phyloP scores from a whole-genome alignment of 2,329 filamentous ascomycete species.

The Aspergillus novofumigatus region DNA sequence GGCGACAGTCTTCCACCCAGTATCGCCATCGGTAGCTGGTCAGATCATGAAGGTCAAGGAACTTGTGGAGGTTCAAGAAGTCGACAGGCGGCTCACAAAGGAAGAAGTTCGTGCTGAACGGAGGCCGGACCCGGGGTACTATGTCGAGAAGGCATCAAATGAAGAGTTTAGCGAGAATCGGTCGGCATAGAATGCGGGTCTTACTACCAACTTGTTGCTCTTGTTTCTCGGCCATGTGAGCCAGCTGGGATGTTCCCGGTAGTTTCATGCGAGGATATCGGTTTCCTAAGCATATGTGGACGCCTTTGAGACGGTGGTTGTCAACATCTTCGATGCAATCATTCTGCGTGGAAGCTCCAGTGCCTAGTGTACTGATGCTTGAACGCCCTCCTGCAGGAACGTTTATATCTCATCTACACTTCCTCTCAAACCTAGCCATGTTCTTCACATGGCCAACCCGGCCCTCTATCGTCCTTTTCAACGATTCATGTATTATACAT shows the following conservation, averaged over 20 bases:
- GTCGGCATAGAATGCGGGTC: slow-evolving; percentile 1
- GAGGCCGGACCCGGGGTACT: slow-evolving; percentile 76
- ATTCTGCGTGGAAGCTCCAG: background rate
- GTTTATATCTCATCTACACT: background rate
- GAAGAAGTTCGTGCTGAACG: slow-evolving; percentile 66
- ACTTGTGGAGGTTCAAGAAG: slow-evolving; percentile 76
- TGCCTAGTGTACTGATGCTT: background rate
- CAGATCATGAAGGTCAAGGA: slow-evolving; percentile 95
- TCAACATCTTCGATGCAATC: background rate
- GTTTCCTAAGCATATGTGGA: background rate
- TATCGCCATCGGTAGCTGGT: slow-evolving; percentile 74
- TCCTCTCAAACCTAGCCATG: background rate
- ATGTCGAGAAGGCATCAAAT: slow-evolving; percentile 58
- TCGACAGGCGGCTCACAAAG: slow-evolving; percentile 60
- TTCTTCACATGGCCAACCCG: background rate
- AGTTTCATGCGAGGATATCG: background rate
- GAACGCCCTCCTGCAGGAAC: background rate
- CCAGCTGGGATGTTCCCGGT: background rate
- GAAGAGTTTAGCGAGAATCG: slow-evolving; percentile 19
- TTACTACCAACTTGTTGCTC: background rate
- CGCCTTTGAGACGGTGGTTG: background rate
- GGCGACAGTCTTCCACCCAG: slow-evolving; percentile 85
- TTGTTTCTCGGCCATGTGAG: background rate
- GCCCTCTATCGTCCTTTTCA: background rate
- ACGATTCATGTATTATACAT: slow-evolving; percentile 10